phyloP scores from a whole-genome alignment of 768 basidiomycete species.

The Rhizopogon salebrosus region DNA sequence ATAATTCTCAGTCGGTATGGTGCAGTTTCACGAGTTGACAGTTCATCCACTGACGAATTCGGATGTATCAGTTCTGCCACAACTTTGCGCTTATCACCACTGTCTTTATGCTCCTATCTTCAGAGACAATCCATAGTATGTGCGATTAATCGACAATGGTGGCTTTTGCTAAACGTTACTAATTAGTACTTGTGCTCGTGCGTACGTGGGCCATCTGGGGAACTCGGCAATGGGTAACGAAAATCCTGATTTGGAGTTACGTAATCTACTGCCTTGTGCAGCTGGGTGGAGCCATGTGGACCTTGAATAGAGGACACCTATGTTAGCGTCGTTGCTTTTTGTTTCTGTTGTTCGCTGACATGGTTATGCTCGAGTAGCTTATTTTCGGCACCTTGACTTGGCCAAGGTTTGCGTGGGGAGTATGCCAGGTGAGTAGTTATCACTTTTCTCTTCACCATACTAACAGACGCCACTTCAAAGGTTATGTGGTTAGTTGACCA shows the following conservation, averaged over 20 bases:
- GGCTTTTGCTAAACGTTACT: not conserved
- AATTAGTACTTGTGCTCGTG: slow-evolving; percentile 4
- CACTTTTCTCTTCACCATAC: not conserved
- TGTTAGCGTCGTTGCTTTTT: not conserved
- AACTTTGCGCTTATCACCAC: not conserved
- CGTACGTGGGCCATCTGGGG: slow-evolving; percentile 9
- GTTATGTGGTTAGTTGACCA: not conserved
- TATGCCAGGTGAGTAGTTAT: slow-evolving; percentile 2
- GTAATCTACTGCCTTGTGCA: not conserved
- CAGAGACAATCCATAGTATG: slow-evolving; percentile 6
- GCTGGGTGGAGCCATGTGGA: not conserved
- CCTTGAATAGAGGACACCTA: not conserved
- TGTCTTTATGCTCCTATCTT: not conserved
- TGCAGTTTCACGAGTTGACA: not conserved
- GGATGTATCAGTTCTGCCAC: not conserved
- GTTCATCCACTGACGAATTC: not conserved
- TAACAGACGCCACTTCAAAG: not conserved
- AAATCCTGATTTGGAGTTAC: not conserved
- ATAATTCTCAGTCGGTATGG: slow-evolving; percentile 1
- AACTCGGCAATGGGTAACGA: not conserved
- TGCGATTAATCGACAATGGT: not conserved
- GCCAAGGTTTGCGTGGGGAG: not conserved
- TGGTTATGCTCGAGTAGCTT: not conserved
- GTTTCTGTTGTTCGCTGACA: not conserved
- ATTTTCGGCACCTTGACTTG: not conserved